Evolutionary conservation across 225 moss, liverwort and hornwort genomes (phyloP).

Genomic region (Antitrichia curtipendula): DNA sequence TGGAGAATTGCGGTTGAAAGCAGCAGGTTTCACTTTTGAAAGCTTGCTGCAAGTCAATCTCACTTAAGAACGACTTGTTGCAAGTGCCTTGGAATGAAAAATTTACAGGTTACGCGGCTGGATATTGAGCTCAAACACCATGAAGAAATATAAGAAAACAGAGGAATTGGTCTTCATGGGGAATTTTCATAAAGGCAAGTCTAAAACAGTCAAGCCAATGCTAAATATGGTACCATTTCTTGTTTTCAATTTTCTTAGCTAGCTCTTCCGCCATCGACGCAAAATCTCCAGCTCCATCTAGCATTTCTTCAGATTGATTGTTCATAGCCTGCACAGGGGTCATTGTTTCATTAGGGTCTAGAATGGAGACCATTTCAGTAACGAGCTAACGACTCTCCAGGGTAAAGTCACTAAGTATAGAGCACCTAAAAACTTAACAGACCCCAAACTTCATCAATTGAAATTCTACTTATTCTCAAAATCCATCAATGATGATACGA

Average conservation of each 20-base stretch:
- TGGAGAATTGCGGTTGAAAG: background rate
- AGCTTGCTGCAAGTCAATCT: background rate
- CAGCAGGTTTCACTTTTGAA: background rate
- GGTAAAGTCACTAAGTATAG: background rate
- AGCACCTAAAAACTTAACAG: background rate
- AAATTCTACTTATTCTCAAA: background rate
- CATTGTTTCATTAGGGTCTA: background rate
- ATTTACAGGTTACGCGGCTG: background rate
- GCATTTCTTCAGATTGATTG: conserved; percentile 59
- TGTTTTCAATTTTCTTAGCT: conserved; percentile 63
- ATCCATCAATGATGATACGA: background rate
- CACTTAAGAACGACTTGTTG: background rate
- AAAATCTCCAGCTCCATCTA: conserved; percentile 65
- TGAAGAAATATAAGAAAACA: background rate
- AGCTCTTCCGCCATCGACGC: conserved; percentile 82
- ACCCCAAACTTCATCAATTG: background rate
- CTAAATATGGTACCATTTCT: conserved; percentile 78
- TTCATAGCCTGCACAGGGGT: conserved; percentile 46
- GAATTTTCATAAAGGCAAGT: background rate
- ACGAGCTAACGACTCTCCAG: background rate
- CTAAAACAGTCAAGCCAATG: background rate
- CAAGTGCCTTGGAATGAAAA: background rate
- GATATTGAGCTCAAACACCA: background rate
- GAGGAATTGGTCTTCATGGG: background rate
- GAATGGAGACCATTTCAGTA: background rate